A percentile compares a stretch with the other conserved stretches of the same genome.
Conservation (phyloP, 495 filamentous ascomycete genomes). For the Astrothelium subdiscretum region DNA sequence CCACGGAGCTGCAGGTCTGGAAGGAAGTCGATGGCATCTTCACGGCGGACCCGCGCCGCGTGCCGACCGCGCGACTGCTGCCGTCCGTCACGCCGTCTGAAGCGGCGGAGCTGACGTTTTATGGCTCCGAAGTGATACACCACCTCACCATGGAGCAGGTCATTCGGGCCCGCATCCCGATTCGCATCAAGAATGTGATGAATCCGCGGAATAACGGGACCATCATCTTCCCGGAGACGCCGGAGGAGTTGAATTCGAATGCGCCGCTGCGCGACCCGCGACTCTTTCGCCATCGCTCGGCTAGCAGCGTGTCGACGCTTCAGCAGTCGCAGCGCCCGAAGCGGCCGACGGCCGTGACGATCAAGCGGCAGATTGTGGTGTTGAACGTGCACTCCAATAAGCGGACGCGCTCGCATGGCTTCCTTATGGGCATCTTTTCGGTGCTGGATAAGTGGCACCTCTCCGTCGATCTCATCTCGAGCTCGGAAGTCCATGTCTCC, state of each 20-base stretch:
- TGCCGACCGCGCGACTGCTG: slow-evolving; percentile 38
- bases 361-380: slow-evolving; percentile 85
- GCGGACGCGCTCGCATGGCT: slow-evolving; percentile 75
- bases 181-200: slow-evolving; percentile 97
- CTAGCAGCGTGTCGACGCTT: slow-evolving; percentile 10
- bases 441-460: slow-evolving; percentile 70
- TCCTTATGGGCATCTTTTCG: slow-evolving; percentile 81
- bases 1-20: slow-evolving; percentile 43
- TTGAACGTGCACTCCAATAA: slow-evolving; percentile 95
- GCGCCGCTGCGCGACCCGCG: slow-evolving; percentile 33
- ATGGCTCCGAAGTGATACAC: slow-evolving; percentile 69
- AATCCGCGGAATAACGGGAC: slow-evolving; percentile 83
- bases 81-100: slow-evolving; percentile 40
- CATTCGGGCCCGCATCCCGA: slow-evolving; percentile 80
- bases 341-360: slow-evolving; percentile 80
- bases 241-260: slow-evolving; percentile 36
- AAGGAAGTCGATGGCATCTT: slow-evolving; percentile 48
- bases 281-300: slow-evolving; percentile 27
- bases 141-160: slow-evolving; percentile 98
- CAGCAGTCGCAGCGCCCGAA: slow-evolving; percentile 15
- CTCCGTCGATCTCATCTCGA: slow-evolving; percentile 86
- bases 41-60: slow-evolving; percentile 44
- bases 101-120: slow-evolving; percentile 44
- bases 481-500: slow-evolving; percentile 87
- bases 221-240: slow-evolving; percentile 51